Percentiles rank a stretch among this genome's conserved stretches.
Evolutionary conservation across 2,329 filamentous ascomycete genomes (phyloP).

Genomic region (Exophiala alcalophila): DNA sequence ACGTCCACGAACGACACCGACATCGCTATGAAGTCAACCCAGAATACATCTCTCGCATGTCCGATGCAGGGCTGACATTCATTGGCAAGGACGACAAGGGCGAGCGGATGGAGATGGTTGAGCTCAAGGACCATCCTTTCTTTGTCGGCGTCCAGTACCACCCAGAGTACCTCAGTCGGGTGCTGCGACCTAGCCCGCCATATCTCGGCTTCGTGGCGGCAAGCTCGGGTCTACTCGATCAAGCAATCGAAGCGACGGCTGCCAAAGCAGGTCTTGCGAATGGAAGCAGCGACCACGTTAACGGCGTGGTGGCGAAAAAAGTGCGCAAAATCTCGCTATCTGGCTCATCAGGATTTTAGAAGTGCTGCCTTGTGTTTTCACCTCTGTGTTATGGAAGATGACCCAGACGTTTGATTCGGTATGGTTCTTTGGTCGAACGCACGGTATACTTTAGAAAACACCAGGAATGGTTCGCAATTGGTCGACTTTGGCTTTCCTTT

Average conservation of each 20-base stretch:
- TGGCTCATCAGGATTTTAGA: constrained; percentile 13
- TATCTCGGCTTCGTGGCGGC: constrained; percentile 85
- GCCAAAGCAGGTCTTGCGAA: constrained; percentile 32
- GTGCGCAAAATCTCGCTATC: constrained; percentile 11
- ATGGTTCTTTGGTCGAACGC: too few relatives aligned
- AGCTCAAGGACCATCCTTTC: constrained; percentile 78
- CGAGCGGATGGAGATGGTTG: constrained; percentile 77
- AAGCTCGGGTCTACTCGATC: constrained; percentile 63
- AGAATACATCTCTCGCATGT: constrained; percentile 65
- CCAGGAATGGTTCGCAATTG: too few relatives aligned
- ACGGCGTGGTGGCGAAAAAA: constrained; percentile 18
- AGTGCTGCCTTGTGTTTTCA: too few relatives aligned
- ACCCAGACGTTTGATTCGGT: too few relatives aligned
- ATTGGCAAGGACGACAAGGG: constrained; percentile 76
- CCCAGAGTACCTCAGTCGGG: constrained; percentile 77
- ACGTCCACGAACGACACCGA: constrained; percentile 72
- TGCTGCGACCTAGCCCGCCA: constrained; percentile 69
- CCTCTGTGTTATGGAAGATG: too few relatives aligned
- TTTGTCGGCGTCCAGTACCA: constrained; percentile 87
- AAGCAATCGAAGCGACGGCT: constrained; percentile 32
- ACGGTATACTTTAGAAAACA: too few relatives aligned
- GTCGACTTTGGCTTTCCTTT: too few relatives aligned
- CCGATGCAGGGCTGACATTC: constrained; percentile 68
- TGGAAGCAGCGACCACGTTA: constrained; percentile 62
- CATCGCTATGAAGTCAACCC: constrained; percentile 93